Percentiles rank a stretch among this genome's conserved stretches.
These are phyloP conservation scores for Penicillium paxilli DNA, from an alignment of 495 filamentous ascomycete genomes.

Conservation along the genomic window DNA sequence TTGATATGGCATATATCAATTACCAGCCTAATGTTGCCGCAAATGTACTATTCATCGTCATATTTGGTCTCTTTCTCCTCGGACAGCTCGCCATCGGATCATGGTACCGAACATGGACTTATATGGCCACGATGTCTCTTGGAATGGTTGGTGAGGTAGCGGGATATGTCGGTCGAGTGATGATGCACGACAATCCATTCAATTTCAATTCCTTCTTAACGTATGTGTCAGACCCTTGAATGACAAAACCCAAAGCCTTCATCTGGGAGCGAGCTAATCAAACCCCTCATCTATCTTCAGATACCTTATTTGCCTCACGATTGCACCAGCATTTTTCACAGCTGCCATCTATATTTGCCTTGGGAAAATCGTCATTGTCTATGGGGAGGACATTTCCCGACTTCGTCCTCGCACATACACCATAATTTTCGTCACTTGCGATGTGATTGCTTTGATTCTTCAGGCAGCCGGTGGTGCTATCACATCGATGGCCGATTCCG, in stretches of 20 bases:
- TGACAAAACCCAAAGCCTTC: neutral
- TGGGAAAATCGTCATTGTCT: constrained; percentile 49
- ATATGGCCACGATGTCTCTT: constrained; percentile 18
- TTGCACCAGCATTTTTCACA: constrained; percentile 56
- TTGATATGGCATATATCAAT: constrained; percentile 29
- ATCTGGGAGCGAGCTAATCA: constrained; percentile 2
- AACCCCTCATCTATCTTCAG: constrained; percentile 18
- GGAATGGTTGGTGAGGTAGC: constrained; percentile 38
- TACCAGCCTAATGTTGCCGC: constrained; percentile 37
- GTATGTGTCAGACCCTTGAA: constrained; percentile 17
- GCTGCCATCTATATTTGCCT: constrained; percentile 60
- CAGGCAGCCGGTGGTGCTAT: constrained; percentile 57
- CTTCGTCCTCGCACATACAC: constrained; percentile 52
- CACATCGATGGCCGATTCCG: constrained; percentile 42
- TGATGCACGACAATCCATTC: constrained; percentile 41
- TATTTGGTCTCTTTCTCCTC: constrained; percentile 32
- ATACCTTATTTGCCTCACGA: constrained; percentile 52
- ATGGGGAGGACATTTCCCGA: constrained; percentile 46
- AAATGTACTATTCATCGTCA: constrained; percentile 33
- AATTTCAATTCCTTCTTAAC: constrained; percentile 37
- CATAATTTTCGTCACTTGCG: constrained; percentile 52
- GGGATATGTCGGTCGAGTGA: constrained; percentile 41
- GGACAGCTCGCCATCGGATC: constrained; percentile 30
- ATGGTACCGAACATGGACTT: constrained; percentile 31
- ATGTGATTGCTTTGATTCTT: constrained; percentile 54